A percentile compares a stretch with the other conserved stretches of the same genome.
Conservation (phyloP, 164 flowering plant genomes). For the Stephania yunnanensis region DNA sequence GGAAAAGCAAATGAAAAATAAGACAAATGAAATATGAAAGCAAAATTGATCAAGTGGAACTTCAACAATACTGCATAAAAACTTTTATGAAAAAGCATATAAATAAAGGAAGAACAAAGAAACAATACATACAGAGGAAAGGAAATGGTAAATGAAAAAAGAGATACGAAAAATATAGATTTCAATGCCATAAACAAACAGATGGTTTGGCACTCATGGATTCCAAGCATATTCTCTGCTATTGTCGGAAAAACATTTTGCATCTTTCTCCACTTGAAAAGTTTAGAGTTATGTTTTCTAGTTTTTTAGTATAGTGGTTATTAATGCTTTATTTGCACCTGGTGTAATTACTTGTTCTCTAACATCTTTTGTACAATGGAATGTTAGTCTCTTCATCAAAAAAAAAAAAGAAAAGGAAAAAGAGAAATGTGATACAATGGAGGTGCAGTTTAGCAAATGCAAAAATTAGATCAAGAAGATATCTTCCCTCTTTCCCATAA, state of each 20-base stretch:
- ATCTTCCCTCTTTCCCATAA: not conserved
- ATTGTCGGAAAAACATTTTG: no score
- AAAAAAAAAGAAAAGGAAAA: no score
- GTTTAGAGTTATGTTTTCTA: no score
- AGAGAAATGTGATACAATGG: not conserved
- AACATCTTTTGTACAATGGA: no score
- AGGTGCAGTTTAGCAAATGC: not conserved
- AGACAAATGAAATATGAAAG: constrained; percentile 4
- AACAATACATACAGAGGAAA: not conserved
- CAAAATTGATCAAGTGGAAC: not conserved
- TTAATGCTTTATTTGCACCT: no score
- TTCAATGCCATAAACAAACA: not conserved
- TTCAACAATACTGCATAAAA: not conserved
- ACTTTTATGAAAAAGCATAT: not conserved
- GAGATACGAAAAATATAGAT: not conserved
- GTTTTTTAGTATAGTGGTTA: no score
- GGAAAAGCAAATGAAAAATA: not conserved
- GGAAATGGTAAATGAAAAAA: not conserved
- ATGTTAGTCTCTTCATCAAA: no score
- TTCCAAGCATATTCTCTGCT: no score
- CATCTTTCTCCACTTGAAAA: no score
- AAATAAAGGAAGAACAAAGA: not conserved
- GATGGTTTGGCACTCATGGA: no score
- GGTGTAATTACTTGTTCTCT: no score
- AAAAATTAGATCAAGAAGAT: not conserved